phyloP scores from a whole-genome alignment of 805 yeast species.

The Metschnikowia gruessii region DNA sequence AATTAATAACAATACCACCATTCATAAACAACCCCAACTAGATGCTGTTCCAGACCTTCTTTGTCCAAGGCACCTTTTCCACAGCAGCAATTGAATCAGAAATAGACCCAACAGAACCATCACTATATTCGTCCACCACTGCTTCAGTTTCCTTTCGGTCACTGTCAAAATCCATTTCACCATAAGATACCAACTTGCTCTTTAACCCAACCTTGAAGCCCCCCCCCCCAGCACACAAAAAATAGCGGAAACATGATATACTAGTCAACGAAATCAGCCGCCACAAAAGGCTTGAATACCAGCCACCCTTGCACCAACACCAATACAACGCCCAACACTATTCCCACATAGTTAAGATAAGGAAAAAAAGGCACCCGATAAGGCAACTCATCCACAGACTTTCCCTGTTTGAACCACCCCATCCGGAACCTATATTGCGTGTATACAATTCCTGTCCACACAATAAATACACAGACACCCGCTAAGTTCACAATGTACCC shows the following conservation, averaged over 20 bases:
- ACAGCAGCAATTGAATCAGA: too few relatives aligned
- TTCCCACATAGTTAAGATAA: slow-evolving; percentile 16
- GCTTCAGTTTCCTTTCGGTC: slow-evolving; percentile 9
- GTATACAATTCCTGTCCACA: slow-evolving; percentile 23
- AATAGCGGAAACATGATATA: slow-evolving; percentile 20
- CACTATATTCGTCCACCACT: background rate
- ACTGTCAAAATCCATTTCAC: slow-evolving; percentile 8
- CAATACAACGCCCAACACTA: slow-evolving; percentile 18
- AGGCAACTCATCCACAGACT: slow-evolving; percentile 14
- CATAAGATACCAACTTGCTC: slow-evolving; percentile 1
- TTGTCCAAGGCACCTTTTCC: background rate
- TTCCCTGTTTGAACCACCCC: slow-evolving; percentile 23
- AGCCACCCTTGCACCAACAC: slow-evolving; percentile 25
- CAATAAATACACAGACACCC: slow-evolving; percentile 24
- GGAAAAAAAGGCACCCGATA: slow-evolving; percentile 21
- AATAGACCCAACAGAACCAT: too few relatives aligned
- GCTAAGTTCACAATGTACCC: slow-evolving; percentile 21
- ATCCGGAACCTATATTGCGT: slow-evolving; percentile 21
- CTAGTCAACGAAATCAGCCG: slow-evolving; percentile 21
- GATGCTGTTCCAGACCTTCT: slow-evolving; percentile 4
- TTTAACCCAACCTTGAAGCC: slow-evolving; percentile 4
- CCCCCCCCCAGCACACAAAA: slow-evolving; percentile 6
- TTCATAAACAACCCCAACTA: too few relatives aligned
- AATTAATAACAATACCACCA: too few relatives aligned
- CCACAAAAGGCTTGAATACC: slow-evolving; percentile 22